phyloP scores from a whole-genome alignment of 495 filamentous ascomycete genomes.

The Neurospora tetrasperma region DNA sequence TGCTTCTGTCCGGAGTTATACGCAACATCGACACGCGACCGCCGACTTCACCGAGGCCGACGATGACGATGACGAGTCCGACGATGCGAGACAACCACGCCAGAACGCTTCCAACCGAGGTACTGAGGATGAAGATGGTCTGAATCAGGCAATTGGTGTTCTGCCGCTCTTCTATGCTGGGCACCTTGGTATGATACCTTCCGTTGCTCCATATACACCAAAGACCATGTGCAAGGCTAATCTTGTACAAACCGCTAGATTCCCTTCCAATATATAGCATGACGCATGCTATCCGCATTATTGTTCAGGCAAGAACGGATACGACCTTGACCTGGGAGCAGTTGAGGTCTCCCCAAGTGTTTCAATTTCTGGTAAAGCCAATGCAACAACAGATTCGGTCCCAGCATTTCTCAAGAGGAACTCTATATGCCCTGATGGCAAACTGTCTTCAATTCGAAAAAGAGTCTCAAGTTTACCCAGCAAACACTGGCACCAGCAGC shows the following conservation, averaged over 20 bases:
- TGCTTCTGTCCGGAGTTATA: slow-evolving; percentile 26
- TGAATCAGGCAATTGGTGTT: slow-evolving; percentile 47
- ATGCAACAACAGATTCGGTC: slow-evolving; percentile 71
- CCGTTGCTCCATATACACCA: not conserved
- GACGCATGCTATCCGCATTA: slow-evolving; percentile 74
- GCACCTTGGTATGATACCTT: slow-evolving; percentile 53
- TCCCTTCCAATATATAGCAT: slow-evolving; percentile 77
- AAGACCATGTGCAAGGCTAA: not conserved
- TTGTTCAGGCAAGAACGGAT: slow-evolving; percentile 75
- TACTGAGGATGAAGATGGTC: slow-evolving; percentile 42
- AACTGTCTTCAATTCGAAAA: slow-evolving; percentile 91
- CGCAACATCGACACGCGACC: slow-evolving; percentile 38
- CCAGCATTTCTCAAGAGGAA: slow-evolving; percentile 74
- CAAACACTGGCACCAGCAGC: slow-evolving; percentile 68
- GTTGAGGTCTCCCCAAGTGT: slow-evolving; percentile 85
- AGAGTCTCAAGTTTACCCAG: slow-evolving; percentile 69
- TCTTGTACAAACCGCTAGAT: slow-evolving; percentile 12
- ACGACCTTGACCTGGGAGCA: slow-evolving; percentile 95
- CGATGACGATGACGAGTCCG: slow-evolving; percentile 39
- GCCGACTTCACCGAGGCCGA: slow-evolving; percentile 48
- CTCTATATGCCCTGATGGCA: slow-evolving; percentile 79
- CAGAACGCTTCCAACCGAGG: slow-evolving; percentile 9
- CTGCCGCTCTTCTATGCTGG: slow-evolving; percentile 76
- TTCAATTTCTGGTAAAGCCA: slow-evolving; percentile 89
- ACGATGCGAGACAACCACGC: slow-evolving; percentile 28